Evolutionary conservation across 371 early-diverging fungal genomes (phyloP), one percentile per base, ranked within the genome.

Genomic region (Lichtheimia hyalospora): DNA sequence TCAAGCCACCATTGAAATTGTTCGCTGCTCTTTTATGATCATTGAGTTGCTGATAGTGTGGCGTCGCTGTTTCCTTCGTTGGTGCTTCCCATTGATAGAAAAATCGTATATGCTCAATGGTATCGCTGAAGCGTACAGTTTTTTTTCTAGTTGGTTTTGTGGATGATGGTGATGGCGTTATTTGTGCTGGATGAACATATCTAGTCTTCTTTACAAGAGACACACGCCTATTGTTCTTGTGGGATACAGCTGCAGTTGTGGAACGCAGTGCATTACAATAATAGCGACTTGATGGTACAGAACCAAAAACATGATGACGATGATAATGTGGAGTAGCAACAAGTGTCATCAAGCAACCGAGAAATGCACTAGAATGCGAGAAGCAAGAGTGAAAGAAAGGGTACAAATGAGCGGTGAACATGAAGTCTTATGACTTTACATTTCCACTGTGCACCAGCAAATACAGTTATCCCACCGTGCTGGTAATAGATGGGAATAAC

Each of bases 1-100:
- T 2, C 34, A 34, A 34, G 34, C 34, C 34, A 34, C 34, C 10
- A 34, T 34, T 34, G 7, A 27, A 27, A 34, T 2, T 25, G 5
- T 25, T 5, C 25, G 5, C 25, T 25, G 34, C 2, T 34, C 34
- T 13, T 10, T 34, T 34, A 34, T 34, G 34, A 34, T 10, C 34
- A 34, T 34, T 34, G 6, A 34, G 34, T 34, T 34, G 34, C 10
- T 34, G 34, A 10, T 10, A 8, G 10, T 10, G 2, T 15, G 21
- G 3, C 49, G 34, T 18, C 4, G 42, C 13, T 42, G 54, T 40
- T 40, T 13, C 39, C 0, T 0, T 24, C 34, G 20, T 58, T 14
- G 60, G 60, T 27, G 42, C 39, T 25, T 60, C 18, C 60, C 60
- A 52, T 60, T 60, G 60, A 34, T 60, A 53, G 27, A 60, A 60